Base-by-base conservation (phyloP, 2,329 filamentous ascomycete genomes). In the Xylariaceae sp. region DNA sequence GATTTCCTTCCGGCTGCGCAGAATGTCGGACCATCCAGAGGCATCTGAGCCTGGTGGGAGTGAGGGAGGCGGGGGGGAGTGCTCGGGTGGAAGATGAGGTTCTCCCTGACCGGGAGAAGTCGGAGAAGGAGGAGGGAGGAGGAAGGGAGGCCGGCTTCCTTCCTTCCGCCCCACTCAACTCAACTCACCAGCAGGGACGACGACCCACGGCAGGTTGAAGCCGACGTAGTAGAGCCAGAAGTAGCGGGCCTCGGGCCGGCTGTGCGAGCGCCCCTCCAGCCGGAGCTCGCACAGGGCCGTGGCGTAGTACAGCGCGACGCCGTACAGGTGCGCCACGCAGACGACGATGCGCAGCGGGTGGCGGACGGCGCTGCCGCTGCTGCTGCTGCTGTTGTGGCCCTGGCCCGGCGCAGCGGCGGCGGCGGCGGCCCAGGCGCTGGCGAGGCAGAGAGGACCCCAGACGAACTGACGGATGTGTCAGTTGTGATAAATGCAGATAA, bases 211-310 rank as follows among this genome's bases (percentile, higher is more conserved):
- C 12, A 66, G 50, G 47, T 81, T 81, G 52, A 78, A 70, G 3
- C 68, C 70, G 5, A 74, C 59, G 40, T 76, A 80, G 45, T 80
- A 81, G 13, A 73, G 59, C 75, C 75, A 80, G 46, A 72, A 77
- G 45, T 81, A 81, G 19, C 72, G 50, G 15, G 62, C 57, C 55
- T 80, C 77, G 2, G 76, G 76, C 16, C 77, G 65, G 44, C 70
- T 75, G 47, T 75, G 71, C 14, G 59, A 60, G 15, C 63, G 54
- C 3, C 66, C 70, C 11, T 54, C 57, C 38, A 64, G 55, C 21
- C 56, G 57, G 36, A 62, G 53, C 39, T 75, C 72, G 31, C 63
- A 60, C 35, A 66, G 58, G 50, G 69, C 73, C 12, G 77, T 81
- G 2, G 67, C 57, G 49, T 75, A 79, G 58, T 81, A 81, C 24